Evolutionary conservation across 129 eudicot species (phyloP).

Genomic region (Lactuca sativa): DNA sequence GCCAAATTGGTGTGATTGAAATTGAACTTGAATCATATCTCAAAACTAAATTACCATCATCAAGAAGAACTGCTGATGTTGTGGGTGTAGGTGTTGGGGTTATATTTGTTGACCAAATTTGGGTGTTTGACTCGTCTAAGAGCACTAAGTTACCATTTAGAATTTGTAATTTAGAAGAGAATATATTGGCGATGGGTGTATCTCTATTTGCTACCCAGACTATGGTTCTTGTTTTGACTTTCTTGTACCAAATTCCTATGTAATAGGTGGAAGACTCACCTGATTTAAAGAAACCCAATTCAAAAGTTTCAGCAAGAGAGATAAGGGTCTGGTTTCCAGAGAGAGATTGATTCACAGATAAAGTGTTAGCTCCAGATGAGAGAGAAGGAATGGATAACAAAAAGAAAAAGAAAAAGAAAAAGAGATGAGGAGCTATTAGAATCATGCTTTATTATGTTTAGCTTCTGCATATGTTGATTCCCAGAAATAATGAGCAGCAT

Average conservation of each 20-base stretch:
- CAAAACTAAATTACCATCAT: slow-evolving; percentile 43
- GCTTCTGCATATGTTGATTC: neutral
- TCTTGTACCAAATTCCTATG: slow-evolving; percentile 55
- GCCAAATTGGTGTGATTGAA: slow-evolving; percentile 34
- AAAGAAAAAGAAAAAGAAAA: slow-evolving; percentile 6
- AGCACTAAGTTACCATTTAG: slow-evolving; percentile 45
- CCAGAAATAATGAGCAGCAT: neutral
- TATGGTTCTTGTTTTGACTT: slow-evolving; percentile 7
- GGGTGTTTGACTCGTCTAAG: slow-evolving; percentile 21
- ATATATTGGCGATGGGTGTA: slow-evolving; percentile 34
- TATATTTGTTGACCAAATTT: slow-evolving; percentile 52
- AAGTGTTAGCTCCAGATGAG: slow-evolving; percentile 25
- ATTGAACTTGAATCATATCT: slow-evolving; percentile 16
- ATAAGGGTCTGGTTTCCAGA: slow-evolving; percentile 41
- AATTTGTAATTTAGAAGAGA: slow-evolving; percentile 36
- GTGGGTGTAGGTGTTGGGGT: slow-evolving; percentile 14
- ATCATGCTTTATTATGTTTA: neutral
- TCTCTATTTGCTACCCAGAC: slow-evolving; percentile 67
- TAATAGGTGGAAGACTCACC: slow-evolving; percentile 46
- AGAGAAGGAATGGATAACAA: neutral
- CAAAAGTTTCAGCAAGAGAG: slow-evolving; percentile 30
- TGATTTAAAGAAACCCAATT: slow-evolving; percentile 48
- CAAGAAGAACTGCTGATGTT: slow-evolving; percentile 31
- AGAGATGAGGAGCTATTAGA: neutral
- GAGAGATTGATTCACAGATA: slow-evolving; percentile 32